These are phyloP conservation scores for Blakeslea trispora DNA, from an alignment of 371 early-diverging fungal genomes.

Conservation along the genomic window DNA sequence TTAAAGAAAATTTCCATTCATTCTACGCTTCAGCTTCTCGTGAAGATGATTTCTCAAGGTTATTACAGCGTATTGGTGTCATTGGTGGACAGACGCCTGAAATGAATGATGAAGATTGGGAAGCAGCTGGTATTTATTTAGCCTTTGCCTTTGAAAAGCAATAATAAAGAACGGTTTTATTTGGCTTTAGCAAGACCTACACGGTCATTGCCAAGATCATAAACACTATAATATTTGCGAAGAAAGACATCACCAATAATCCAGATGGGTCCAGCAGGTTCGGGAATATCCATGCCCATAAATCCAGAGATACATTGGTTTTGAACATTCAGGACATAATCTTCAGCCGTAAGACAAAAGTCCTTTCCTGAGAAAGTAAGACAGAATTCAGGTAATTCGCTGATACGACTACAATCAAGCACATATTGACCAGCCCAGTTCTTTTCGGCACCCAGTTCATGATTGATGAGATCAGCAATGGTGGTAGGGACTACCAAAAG, in stretches of 20 bases:
- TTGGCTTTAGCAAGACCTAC: slow-evolving; percentile 66
- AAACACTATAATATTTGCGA: slow-evolving; percentile 87
- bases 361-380: slow-evolving; percentile 75
- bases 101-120: slow-evolving; percentile 90
- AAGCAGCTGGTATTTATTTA: slow-evolving; percentile 74
- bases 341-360: slow-evolving; percentile 53
- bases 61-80: slow-evolving; percentile 85
- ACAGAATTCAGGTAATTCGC: slow-evolving; percentile 72
- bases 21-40: slow-evolving; percentile 67
- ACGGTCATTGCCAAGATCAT: slow-evolving; percentile 81
- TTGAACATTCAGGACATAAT: slow-evolving; percentile 84
- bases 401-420: slow-evolving; percentile 72
- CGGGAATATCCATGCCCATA: slow-evolving; percentile 88
- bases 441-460: slow-evolving; percentile 86
- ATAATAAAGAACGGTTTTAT: slow-evolving; percentile 16
- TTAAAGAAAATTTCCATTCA: slow-evolving; percentile 80
- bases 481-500: slow-evolving; percentile 74
- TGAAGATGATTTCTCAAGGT: slow-evolving; percentile 49
- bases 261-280: slow-evolving; percentile 70
- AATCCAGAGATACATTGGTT: slow-evolving; percentile 87
- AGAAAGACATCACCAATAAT: slow-evolving; percentile 91
- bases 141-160: slow-evolving; percentile 63
- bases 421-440: slow-evolving; percentile 86
- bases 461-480: slow-evolving; percentile 84
- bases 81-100: slow-evolving; percentile 61